Base-by-base conservation (phyloP, 1,139 yeast genomes). In the Lodderomyces metapsilosis region DNA sequence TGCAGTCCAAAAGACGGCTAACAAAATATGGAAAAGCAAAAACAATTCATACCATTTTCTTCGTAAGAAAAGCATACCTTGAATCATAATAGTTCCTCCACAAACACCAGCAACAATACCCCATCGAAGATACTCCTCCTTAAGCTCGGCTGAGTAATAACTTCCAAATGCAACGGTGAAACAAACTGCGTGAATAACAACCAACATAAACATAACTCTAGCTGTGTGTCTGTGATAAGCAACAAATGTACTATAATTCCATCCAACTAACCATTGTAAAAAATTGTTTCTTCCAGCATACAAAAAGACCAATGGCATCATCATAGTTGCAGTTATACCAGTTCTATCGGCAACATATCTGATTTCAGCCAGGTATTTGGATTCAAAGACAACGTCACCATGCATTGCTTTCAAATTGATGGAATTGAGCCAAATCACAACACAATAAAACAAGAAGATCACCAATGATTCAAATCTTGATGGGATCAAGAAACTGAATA, bases 251-350 rank as follows among this genome's bases (percentile, higher is more conserved):
- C 68, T 57, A 49, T 54, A 70, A 41, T 61, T 55, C 66, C 69
- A 62, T 12, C 70, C 61, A 2, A 74, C 66, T n/a, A 65, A 27
- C 71, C 73, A 69, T 45, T 62, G 71, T 43, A 69, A 56, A 42
- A 70, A 62, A 50, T 70, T 70, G 49, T 70, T 70, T 39, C 76
- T 56, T 1, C 76, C 76, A 20, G 73, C 74, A 51, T 68, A 67
- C 27, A 70, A 51, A 33, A 68, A 58, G 15, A 65, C 49, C 40
- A 69, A 52, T 7, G 76, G 75, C 44, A 63, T 56, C 25, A 57
- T 47, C 21, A 57, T 52, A 6, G 65, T 54, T 1, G 59, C 61
- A n/a, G 61, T 48, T 28, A 64, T 64, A 2, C 71, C 71, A 2
- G 67, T 52, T 52, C 71, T 60, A 33, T 60, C 68, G 7, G 65